phyloP scores from a whole-genome alignment of 208 protist genomes.

The Wallacemonas rigidus region DNA sequence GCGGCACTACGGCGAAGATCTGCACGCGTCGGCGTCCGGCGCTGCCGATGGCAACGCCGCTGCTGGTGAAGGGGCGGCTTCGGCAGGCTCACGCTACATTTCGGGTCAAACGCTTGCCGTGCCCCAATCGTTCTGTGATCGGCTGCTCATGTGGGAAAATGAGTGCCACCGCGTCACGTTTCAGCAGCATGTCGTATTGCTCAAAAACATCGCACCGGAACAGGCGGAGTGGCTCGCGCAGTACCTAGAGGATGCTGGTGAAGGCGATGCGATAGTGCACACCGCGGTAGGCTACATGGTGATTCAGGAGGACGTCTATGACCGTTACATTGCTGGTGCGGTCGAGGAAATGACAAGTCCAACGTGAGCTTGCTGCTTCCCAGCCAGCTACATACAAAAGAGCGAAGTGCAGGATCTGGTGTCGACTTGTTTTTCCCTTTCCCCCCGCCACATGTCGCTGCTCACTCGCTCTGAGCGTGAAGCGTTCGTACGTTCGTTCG shows the following conservation, averaged over 20 bases:
- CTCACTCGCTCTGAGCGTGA: too few relatives aligned
- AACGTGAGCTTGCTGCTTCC: too few relatives aligned
- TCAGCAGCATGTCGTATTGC: conserved; percentile 62
- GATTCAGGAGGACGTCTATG: conserved; percentile 65
- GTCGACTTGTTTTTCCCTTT: too few relatives aligned
- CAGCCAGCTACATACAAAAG: too few relatives aligned
- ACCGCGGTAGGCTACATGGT: conserved; percentile 68
- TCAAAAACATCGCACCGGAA: conserved; percentile 59
- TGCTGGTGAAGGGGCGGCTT: not conserved
- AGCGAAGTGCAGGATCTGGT: too few relatives aligned
- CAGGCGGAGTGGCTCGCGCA: conserved; percentile 52
- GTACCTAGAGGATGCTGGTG: conserved; percentile 49
- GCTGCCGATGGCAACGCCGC: not conserved
- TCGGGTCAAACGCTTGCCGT: conserved; percentile 41
- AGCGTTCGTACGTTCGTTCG: too few relatives aligned
- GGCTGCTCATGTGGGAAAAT: conserved; percentile 87
- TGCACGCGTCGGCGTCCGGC: conserved; percentile 8
- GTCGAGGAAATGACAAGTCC: not conserved
- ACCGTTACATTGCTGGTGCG: conserved; percentile 43
- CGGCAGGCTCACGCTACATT: conserved; percentile 12
- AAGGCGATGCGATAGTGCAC: conserved; percentile 67
- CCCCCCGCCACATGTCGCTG: too few relatives aligned
- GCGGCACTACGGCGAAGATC: conserved; percentile 32
- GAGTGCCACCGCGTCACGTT: conserved; percentile 86
- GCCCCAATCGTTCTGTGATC: conserved; percentile 88